Evolutionary conservation across 768 basidiomycete species (phyloP).

Genomic region (Pleurotus cornucopiae): DNA sequence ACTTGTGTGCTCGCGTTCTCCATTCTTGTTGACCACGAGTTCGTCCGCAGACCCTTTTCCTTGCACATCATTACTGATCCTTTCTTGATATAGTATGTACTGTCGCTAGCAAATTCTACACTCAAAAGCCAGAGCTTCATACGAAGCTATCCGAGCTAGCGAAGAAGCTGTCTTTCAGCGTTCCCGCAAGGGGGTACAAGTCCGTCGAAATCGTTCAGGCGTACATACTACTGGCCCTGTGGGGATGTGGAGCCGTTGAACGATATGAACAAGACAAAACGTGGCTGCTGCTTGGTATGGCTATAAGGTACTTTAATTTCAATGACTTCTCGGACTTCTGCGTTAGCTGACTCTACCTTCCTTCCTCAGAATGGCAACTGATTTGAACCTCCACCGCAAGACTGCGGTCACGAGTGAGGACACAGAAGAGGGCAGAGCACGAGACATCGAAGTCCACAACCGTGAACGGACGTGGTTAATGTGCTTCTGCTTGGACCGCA

Average conservation of each 20-base stretch:
- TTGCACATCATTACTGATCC: constrained; percentile 4
- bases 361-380: constrained; percentile 79
- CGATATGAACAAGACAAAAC: constrained; percentile 96
- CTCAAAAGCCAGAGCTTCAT: constrained; percentile 77
- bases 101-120: constrained; percentile 90
- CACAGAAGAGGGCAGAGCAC: constrained; percentile 73
- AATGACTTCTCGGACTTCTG: background rate
- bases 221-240: constrained; percentile 82
- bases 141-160: constrained; percentile 74
- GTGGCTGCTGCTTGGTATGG: constrained; percentile 87
- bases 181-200: constrained; percentile 85
- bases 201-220: constrained; percentile 95
- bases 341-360: background rate
- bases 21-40: constrained; percentile 93
- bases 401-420: constrained; percentile 57
- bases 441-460: constrained; percentile 86
- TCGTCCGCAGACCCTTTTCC: constrained; percentile 22
- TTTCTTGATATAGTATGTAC: constrained; percentile 67
- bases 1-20: constrained; percentile 89
- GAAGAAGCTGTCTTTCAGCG: constrained; percentile 83
- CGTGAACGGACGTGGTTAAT: constrained; percentile 93
- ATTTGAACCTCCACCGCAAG: constrained; percentile 93
- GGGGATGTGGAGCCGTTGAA: constrained; percentile 94
- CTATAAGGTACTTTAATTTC: constrained; percentile 52
- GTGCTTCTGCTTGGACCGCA: constrained; percentile 83